A percentile compares a stretch with the other conserved stretches of the same genome.
Conservation (phyloP, 495 filamentous ascomycete species). For the Aspergillus egyptiacus region DNA sequence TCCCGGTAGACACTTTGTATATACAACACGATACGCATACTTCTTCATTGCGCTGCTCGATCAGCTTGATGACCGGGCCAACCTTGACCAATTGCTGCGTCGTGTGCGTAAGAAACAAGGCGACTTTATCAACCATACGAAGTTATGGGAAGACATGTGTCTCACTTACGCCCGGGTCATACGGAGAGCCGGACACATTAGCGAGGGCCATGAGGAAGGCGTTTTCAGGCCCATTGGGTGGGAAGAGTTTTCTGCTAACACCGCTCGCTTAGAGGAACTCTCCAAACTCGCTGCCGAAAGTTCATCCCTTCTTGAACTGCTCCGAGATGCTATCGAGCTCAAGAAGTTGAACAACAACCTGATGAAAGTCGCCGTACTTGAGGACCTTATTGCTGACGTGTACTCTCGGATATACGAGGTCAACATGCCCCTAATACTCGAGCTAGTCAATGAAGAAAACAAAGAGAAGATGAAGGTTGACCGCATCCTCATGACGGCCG, state of each 20-base stretch:
- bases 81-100: conserved; percentile 73
- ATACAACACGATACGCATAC: conserved; percentile 81
- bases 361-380: conserved; percentile 77
- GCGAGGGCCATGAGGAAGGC: conserved; percentile 63
- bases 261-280: conserved; percentile 49
- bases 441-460: conserved; percentile 46
- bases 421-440: conserved; percentile 42
- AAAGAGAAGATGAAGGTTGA: conserved; percentile 55
- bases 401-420: conserved; percentile 73
- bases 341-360: conserved; percentile 81
- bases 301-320: conserved; percentile 53
- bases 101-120: conserved; percentile 73
- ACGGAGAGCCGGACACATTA: conserved; percentile 60
- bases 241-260: conserved; percentile 71
- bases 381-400: conserved; percentile 83
- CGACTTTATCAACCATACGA: conserved; percentile 78
- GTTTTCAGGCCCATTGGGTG: conserved; percentile 71
- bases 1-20: conserved; percentile 87
- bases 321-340: conserved; percentile 82
- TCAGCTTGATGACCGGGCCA: conserved; percentile 68
- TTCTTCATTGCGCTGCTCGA: conserved; percentile 72
- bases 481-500: conserved; percentile 45
- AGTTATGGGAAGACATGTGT: conserved; percentile 81
- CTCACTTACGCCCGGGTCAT: conserved; percentile 67
- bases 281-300: conserved; percentile 37